These are phyloP conservation scores for Ceratocystis diversiconidia DNA, from an alignment of 2,329 filamentous ascomycete genomes.

Conservation along the genomic window DNA sequence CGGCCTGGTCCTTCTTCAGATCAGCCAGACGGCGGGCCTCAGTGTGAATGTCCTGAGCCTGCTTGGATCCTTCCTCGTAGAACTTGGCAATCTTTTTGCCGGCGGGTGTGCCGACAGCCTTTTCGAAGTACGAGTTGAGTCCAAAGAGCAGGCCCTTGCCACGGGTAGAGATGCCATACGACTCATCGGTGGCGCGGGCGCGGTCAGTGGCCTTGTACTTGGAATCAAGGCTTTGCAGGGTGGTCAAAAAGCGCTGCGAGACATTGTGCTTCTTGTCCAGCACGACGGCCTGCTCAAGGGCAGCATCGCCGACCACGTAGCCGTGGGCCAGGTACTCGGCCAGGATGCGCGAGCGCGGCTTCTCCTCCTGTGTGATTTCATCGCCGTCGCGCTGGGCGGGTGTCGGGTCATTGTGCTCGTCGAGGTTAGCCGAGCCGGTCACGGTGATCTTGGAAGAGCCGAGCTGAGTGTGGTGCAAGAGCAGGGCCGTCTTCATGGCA, in stretches of 20 bases:
- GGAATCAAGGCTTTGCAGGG: conserved; percentile 61
- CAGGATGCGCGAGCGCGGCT: conserved; percentile 82
- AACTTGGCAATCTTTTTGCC: conserved; percentile 79
- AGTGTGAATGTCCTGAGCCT: conserved; percentile 84
- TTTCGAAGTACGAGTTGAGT: conserved; percentile 83
- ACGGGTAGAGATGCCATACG: conserved; percentile 65
- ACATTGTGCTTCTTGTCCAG: conserved; percentile 86
- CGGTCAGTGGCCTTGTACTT: conserved; percentile 83
- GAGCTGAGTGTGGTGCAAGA: conserved; percentile 93
- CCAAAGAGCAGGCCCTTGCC: conserved; percentile 51
- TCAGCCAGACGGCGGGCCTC: conserved; percentile 82
- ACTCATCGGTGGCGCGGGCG: conserved; percentile 69
- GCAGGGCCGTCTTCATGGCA: conserved; percentile 88
- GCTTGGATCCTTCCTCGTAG: conserved; percentile 71
- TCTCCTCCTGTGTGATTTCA: conserved; percentile 86
- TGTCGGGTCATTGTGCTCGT: conserved; percentile 41
- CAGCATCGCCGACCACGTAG: conserved; percentile 63
- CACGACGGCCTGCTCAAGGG: conserved; percentile 69
- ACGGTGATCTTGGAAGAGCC: conserved; percentile 72
- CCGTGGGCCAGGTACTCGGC: conserved; percentile 95
- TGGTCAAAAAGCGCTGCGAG: conserved; percentile 61
- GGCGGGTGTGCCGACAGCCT: conserved; percentile 73
- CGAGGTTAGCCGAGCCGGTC: conserved; percentile 48
- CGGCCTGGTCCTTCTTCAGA: conserved; percentile 58
- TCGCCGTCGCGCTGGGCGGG: conserved; percentile 26